Evolutionary conservation across 1,139 yeast genomes (phyloP).

Genomic region (Yamadazyma mexicana): DNA sequence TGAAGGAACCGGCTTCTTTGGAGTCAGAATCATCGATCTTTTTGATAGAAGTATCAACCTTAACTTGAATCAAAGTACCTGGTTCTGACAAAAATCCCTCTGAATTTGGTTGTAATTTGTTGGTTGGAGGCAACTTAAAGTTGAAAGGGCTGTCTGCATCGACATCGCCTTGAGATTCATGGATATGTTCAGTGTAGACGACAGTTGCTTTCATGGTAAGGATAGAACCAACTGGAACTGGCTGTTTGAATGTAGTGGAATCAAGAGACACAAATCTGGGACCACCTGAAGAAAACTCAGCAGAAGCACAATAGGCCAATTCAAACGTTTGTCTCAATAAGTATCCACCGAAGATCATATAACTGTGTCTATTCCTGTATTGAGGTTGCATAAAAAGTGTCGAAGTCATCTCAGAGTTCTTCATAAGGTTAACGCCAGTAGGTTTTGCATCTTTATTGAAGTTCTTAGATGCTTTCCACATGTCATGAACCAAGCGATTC

Average conservation of each 20-base stretch:
- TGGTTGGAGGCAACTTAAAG: slow-evolving; percentile 58
- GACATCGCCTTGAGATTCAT: slow-evolving; percentile 29
- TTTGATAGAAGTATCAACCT: slow-evolving; percentile 79
- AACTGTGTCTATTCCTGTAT: slow-evolving; percentile 89
- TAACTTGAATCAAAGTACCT: slow-evolving; percentile 88
- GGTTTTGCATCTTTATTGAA: slow-evolving; percentile 28
- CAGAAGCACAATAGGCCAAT: slow-evolving; percentile 88
- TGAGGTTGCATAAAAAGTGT: slow-evolving; percentile 95
- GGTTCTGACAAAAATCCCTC: slow-evolving; percentile 67
- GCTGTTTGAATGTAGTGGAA: slow-evolving; percentile 86
- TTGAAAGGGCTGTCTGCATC: slow-evolving; percentile 43
- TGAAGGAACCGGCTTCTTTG: slow-evolving; percentile 81
- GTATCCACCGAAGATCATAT: slow-evolving; percentile 94
- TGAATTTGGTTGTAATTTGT: slow-evolving; percentile 50
- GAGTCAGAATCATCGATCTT: slow-evolving; percentile 59
- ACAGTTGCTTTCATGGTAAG: slow-evolving; percentile 78
- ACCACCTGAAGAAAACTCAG: slow-evolving; percentile 77
- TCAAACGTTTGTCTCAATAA: slow-evolving; percentile 89
- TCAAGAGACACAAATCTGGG: slow-evolving; percentile 90
- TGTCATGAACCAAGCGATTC: slow-evolving; percentile 67
- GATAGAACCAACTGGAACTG: slow-evolving; percentile 94
- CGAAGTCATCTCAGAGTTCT: slow-evolving; percentile 66
- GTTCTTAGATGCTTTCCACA: slow-evolving; percentile 66
- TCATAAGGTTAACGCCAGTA: slow-evolving; percentile 61
- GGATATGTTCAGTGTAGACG: slow-evolving; percentile 76